Evolutionary conservation across 148 eudicot species (phyloP), one percentile per base, ranked within the genome.

Genomic region (Diospyros lotus): DNA sequence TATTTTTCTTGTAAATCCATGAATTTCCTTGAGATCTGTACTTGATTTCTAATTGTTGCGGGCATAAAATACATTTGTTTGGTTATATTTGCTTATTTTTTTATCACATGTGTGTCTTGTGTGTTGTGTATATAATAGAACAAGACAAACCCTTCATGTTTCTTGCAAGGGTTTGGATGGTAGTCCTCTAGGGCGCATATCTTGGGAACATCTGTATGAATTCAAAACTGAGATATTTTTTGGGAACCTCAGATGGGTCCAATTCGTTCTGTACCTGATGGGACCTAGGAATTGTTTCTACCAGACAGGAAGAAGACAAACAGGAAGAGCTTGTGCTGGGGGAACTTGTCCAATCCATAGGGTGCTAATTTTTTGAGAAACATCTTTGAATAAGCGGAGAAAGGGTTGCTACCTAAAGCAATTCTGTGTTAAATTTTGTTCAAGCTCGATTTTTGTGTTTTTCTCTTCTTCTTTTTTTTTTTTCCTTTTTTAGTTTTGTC

Each of bases 101-200:
- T 28, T 0, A 28, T 28, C 28, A 28, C 28, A 28, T 28, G 28
- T 75, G 10, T 4, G n/a, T 18, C 14, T 38, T 7, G 11, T 46
- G 14, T 68, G 58, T 38, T 15, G 39, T 28, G 28, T 28, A 28
- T 28, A 11, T 69, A 28, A 59, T 28, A 14, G 6, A n/a, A 28
- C 43, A 41, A 52, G 3, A 69, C 52, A 41, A 9, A 43, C 14
- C 60, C 6, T 13, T 71, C 64, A 63, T 55, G 62, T 53, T 63
- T 70, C 75, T 77, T 71, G 69, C 28, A 64, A 70, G 69, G 68
- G 39, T 62, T 63, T 77, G 1, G 13, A 28, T 73, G 44, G n/a
- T 38, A 15, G 74, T 9, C 48, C 43, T 50, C 28, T 59, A 48
- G 68, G 58, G 58, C 58, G 12, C 68, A 7, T 1, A 48, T 61